A percentile compares a stretch with the other conserved stretches of the same genome.
Conservation (phyloP, 2,329 filamentous ascomycete species). For the Aspergillus latus region DNA sequence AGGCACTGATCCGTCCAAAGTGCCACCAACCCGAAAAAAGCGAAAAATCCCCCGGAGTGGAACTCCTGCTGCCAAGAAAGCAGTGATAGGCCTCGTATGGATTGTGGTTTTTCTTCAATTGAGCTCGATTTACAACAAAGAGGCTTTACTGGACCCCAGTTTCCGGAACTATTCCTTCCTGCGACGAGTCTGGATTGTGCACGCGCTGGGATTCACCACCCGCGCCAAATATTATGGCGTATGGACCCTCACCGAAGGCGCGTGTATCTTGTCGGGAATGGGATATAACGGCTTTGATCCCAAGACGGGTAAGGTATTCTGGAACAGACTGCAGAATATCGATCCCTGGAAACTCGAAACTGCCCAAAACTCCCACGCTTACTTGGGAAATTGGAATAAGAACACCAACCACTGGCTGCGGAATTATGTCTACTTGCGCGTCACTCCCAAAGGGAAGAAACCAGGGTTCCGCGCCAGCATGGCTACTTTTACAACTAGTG, state of each 20-base stretch:
- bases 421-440: conserved; percentile 92
- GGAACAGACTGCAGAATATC: conserved; percentile 89
- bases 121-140: conserved; percentile 63
- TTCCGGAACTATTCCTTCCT: conserved; percentile 69
- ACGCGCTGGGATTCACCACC: conserved; percentile 78
- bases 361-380: conserved; percentile 90
- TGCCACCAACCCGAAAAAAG: conserved; percentile 81
- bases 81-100: conserved; percentile 71
- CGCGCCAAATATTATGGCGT: conserved; percentile 96
- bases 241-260: conserved; percentile 88
- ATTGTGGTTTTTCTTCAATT: conserved; percentile 75
- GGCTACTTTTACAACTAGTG: conserved; percentile 90
- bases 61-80: conserved; percentile 78
- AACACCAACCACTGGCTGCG: conserved; percentile 97
- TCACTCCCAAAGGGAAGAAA: conserved; percentile 93
- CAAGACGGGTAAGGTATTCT: conserved; percentile 78
- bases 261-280: conserved; percentile 89
- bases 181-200: conserved; percentile 72
- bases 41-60: conserved; percentile 89
- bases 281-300: conserved; percentile 93
- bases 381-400: conserved; percentile 94
- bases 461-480: conserved; percentile 92
- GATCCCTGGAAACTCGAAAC: conserved; percentile 80
- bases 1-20: conserved; percentile 79
- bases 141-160: conserved; percentile 62